Percentiles rank a stretch among this genome's conserved stretches.
phyloP scores from a whole-genome alignment of 2,329 filamentous ascomycete species.

The Fusarium sambucinum region DNA sequence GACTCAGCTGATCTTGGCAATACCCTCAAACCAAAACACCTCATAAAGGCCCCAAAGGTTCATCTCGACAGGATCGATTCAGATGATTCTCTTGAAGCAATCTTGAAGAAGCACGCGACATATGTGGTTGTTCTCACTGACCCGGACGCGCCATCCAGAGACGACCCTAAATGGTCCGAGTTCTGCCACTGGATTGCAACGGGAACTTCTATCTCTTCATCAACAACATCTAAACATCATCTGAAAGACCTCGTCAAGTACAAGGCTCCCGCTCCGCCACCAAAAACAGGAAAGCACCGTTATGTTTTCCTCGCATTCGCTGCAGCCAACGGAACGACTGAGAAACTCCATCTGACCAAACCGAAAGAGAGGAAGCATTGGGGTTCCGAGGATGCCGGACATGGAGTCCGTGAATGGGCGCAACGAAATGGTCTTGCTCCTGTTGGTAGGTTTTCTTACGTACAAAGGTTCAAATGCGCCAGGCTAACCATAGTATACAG shows the following conservation, averaged over 20 bases:
- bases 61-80: constrained; percentile 2
- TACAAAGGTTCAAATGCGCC: background rate
- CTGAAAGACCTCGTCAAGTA: constrained; percentile 36
- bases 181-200: constrained; percentile 43
- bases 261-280: constrained; percentile 34
- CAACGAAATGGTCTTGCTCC: constrained; percentile 37
- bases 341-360: constrained; percentile 28
- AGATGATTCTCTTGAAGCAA: background rate
- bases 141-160: constrained; percentile 40
- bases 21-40: constrained; percentile 14
- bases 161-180: constrained; percentile 41
- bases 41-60: background rate
- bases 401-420: constrained; percentile 42
- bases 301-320: constrained; percentile 41
- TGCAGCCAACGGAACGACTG: constrained; percentile 35
- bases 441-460: constrained; percentile 24
- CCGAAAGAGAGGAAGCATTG: constrained; percentile 37
- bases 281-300: constrained; percentile 40
- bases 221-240: background rate
- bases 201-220: background rate
- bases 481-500: constrained; percentile 13
- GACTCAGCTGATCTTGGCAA: constrained; percentile 36
- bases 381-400: constrained; percentile 27
- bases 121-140: constrained; percentile 37
- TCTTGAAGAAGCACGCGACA: background rate